Percentiles rank a stretch among this genome's conserved stretches.
These are phyloP conservation scores for Pichia sp. DNA, from an alignment of 1,139 yeast genomes.

Conservation along the genomic window DNA sequence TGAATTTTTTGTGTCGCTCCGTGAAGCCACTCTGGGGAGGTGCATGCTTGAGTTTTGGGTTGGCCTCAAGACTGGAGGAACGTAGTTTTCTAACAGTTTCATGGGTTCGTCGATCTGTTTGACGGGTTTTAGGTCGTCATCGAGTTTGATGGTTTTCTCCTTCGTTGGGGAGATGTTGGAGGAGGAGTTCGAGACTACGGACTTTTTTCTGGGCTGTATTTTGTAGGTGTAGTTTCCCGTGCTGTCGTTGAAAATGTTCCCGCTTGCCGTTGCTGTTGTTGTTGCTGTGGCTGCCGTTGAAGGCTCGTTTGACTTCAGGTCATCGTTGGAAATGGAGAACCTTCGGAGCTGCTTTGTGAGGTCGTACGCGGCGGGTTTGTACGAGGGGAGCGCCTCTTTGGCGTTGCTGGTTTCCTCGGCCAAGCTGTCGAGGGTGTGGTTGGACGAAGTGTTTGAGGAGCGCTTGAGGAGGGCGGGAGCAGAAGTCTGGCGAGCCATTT, in stretches of 20 bases:
- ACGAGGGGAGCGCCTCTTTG: constrained; percentile 13
- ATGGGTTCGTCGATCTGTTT: constrained; percentile 32
- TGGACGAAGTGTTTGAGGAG: constrained; percentile 13
- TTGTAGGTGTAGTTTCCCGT: constrained; percentile 1
- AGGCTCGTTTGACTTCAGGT: neutral
- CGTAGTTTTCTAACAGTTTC: constrained; percentile 25
- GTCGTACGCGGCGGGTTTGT: constrained; percentile 31
- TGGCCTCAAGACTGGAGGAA: constrained; percentile 33
- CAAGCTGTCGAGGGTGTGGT: constrained; percentile 20
- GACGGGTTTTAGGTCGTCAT: constrained; percentile 15
- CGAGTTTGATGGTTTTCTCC: constrained; percentile 2
- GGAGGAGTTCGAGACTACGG: constrained; percentile 9
- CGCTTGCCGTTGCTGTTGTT: neutral
- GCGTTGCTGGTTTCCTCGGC: constrained; percentile 4
- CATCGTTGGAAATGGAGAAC: constrained; percentile 17
- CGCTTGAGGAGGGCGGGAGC: constrained; percentile 16
- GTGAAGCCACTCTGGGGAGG: neutral
- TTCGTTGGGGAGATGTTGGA: constrained; percentile 21
- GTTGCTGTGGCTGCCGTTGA: constrained; percentile 3
- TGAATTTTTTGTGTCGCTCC: neutral
- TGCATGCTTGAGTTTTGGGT: constrained; percentile 7
- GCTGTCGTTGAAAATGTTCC: neutral
- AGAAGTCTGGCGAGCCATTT: constrained; percentile 13
- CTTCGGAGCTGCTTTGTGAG: constrained; percentile 26
- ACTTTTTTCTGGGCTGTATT: constrained; percentile 3